Base-by-base conservation (phyloP, 257 asterid species). In the Solanum pinnatisectum region DNA sequence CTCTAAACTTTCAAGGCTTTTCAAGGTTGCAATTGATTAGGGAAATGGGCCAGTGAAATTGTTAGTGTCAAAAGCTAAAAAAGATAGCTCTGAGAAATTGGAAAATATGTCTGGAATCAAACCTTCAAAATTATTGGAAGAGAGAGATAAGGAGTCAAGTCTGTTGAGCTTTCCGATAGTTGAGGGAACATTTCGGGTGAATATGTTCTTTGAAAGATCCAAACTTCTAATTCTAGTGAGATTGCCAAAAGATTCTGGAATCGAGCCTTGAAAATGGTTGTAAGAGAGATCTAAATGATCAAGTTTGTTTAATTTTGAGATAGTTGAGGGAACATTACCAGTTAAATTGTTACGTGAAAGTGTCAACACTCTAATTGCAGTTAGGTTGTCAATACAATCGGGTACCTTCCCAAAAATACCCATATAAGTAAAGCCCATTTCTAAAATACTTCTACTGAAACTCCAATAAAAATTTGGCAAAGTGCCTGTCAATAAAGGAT, bases 1-100 rank as follows among this genome's bases (percentile, higher is more conserved):
- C 6, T 30, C 1, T 15, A 32, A 70, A 0, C 0, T 2, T 0
- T 0, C 3, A 70, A 70, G 77, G 77, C 1, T 5, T 6, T n/a
- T 30, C 77, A 70, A 32, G 77, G 5, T 30, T 30, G 22, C n/a
- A 30, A 71, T 16, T 33, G 42, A 71, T 33, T 16, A 16, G 5
- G 56, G 56, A 22, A 76, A 23, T 11, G 56, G 14, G 20, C 22
- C 83, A 37, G 22, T 23, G 20, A 76, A 76, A 76, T 11, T 22
- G 33, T 76, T 23, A 36, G 2, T 10, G 8, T 3, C 1, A 23
- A 76, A 37, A 23, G 0, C 1, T 23, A 76, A 39, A 37, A 0
- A 0, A 2, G 2, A 1, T 3, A 76, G 11, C 59, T 39, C 35
- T 12, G 22, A 76, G 39, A 76, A 11, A 20, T 37, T 22, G 56